Percentiles rank a stretch among this genome's conserved stretches.
Conservation (phyloP, 1,284 basidiomycete genomes). For the Thecaphora thlaspeos region DNA sequence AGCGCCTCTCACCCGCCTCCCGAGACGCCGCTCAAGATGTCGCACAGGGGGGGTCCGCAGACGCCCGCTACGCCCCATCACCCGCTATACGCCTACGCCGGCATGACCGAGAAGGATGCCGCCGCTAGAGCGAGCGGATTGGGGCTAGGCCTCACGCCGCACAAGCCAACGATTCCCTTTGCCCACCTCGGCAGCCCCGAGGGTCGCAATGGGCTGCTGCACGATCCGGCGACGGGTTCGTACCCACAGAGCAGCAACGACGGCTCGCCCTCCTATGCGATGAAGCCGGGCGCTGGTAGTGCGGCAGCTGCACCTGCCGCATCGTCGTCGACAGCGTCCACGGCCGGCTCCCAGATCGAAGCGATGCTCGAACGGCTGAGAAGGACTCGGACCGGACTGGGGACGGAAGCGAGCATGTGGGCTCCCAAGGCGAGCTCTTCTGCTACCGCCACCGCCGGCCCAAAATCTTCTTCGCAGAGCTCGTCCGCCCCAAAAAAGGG, state of each 20-base stretch:
- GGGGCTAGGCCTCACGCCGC: slow-evolving; percentile 30
- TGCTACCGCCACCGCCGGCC: slow-evolving; percentile 1
- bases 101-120: slow-evolving; percentile 12
- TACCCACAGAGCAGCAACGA: no score
- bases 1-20: slow-evolving; percentile 45
- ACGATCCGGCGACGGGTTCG: no score
- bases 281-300: slow-evolving; percentile 1
- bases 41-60: slow-evolving; percentile 28
- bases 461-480: no score
- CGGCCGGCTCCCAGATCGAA: slow-evolving; percentile 23
- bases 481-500: no score
- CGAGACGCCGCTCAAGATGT: slow-evolving; percentile 46
- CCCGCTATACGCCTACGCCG: slow-evolving; percentile 12
- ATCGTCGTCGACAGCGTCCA: neutral
- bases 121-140: slow-evolving; percentile 21
- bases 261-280: slow-evolving; percentile 6
- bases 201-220: neutral
- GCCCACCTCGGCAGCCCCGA: slow-evolving; percentile 15
- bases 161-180: slow-evolving; percentile 23
- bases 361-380: slow-evolving; percentile 33
- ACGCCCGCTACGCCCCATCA: slow-evolving; percentile 34
- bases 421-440: slow-evolving; percentile 18
- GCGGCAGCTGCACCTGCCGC: neutral
- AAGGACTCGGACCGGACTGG: slow-evolving; percentile 21
- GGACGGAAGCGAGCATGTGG: slow-evolving; percentile 35